These are phyloP conservation scores for Neonectria coccinea DNA, from an alignment of 2,329 filamentous ascomycete genomes.

Conservation along the genomic window DNA sequence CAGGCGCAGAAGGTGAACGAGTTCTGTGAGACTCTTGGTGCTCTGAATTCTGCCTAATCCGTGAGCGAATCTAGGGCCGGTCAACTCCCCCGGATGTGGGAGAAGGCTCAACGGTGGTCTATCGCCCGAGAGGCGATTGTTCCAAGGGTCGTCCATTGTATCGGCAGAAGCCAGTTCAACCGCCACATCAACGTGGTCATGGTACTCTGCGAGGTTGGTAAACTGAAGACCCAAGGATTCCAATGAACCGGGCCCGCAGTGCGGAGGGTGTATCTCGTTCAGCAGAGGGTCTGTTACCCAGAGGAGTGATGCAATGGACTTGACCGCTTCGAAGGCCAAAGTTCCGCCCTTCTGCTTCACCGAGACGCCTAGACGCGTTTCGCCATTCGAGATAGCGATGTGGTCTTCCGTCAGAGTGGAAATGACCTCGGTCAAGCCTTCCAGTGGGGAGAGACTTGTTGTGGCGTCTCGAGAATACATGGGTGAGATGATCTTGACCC, in stretches of 20 bases:
- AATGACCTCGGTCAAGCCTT: constrained; percentile 10
- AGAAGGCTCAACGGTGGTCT: constrained; percentile 29
- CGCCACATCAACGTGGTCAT: constrained; percentile 16
- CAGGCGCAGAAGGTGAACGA: constrained; percentile 24
- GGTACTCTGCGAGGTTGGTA: constrained; percentile 20
- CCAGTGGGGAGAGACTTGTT: background rate
- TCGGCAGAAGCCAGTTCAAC: constrained; percentile 17
- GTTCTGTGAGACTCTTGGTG: constrained; percentile 1
- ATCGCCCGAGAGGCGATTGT: constrained; percentile 28
- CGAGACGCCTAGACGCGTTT: constrained; percentile 25
- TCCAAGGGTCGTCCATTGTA: constrained; percentile 35
- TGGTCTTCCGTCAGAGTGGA: constrained; percentile 14
- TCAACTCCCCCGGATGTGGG: constrained; percentile 26
- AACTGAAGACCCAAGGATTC: constrained; percentile 36
- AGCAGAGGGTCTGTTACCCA: constrained; percentile 34
- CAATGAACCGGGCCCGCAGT: constrained; percentile 35
- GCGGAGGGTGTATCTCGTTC: constrained; percentile 27
- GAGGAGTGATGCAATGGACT: constrained; percentile 26
- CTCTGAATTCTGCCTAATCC: constrained; percentile 13
- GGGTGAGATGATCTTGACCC: constrained; percentile 33
- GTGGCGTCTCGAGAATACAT: background rate
- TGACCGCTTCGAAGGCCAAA: constrained; percentile 19
- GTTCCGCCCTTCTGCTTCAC: background rate
- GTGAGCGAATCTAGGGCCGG: constrained; percentile 7
- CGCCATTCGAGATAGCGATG: constrained; percentile 28